These are phyloP conservation scores for Rhynchosporium secalis DNA, from an alignment of 2,329 filamentous ascomycete species.

Conservation along the genomic window DNA sequence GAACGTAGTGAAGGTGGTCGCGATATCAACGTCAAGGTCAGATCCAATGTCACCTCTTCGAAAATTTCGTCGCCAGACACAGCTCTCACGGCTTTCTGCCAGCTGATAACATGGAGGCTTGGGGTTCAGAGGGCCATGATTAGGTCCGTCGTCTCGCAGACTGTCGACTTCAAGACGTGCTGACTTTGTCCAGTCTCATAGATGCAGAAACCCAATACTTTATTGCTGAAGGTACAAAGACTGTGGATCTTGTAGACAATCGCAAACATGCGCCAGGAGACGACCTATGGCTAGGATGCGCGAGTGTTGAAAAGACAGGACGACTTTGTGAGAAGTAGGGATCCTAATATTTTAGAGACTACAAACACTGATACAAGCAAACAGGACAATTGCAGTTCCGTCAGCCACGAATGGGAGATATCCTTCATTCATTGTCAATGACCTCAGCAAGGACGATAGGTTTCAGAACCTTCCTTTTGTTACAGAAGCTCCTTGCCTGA, in stretches of 20 bases:
- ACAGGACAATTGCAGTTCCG: slow-evolving; percentile 35
- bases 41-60: slow-evolving; percentile 34
- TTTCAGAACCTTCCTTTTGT: slow-evolving; percentile 39
- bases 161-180: background rate
- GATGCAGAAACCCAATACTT: slow-evolving; percentile 50
- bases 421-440: slow-evolving; percentile 38
- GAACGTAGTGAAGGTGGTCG: slow-evolving; percentile 7
- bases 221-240: slow-evolving; percentile 52
- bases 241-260: slow-evolving; percentile 41
- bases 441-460: slow-evolving; percentile 35
- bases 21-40: slow-evolving; percentile 30
- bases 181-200: slow-evolving; percentile 42
- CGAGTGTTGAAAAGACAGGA: slow-evolving; percentile 35
- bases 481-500: slow-evolving; percentile 31
- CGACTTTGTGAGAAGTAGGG: slow-evolving; percentile 39
- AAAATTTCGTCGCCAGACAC: slow-evolving; percentile 45
- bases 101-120: slow-evolving; percentile 51
- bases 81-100: slow-evolving; percentile 48
- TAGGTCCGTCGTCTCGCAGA: slow-evolving; percentile 32
- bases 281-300: slow-evolving; percentile 40
- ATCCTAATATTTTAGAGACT: no score
- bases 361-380: slow-evolving; percentile 17
- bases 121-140: slow-evolving; percentile 51
- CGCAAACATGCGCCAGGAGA: slow-evolving; percentile 36
- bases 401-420: slow-evolving; percentile 30